Base-by-base conservation (phyloP, 2,329 filamentous ascomycete species). In the Trichophyton verrucosum region DNA sequence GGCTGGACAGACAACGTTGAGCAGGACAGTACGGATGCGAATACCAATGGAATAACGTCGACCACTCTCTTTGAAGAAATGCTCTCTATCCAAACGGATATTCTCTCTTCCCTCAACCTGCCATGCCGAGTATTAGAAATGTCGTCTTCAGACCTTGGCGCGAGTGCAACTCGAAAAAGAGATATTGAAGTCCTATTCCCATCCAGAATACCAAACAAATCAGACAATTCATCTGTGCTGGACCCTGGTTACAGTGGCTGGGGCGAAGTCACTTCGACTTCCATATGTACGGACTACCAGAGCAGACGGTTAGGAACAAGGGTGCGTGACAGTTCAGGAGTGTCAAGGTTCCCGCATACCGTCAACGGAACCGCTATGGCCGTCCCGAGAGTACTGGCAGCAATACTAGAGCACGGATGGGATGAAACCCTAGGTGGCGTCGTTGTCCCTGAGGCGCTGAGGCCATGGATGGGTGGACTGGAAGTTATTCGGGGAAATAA, bases 181-280 rank as follows among this genome's bases (percentile, higher is more conserved):
- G 94, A 99, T 72, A 95, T 99, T 60, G 94, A 99, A 72, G 90
- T 89, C 2, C 91, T 87, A 74, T 97, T 99, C 77, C 94, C 94
- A 0, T 91, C 88, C 46, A 82, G 61, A 17, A 5, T 63, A 57
- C 53, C 61, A 15, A 36, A 8, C 22, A 15, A 22, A 9, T 33
- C 36, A 7, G n/a, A 53, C 7, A 24, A 17, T 8, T 20, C 30
- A 22, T 46, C 36, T 33, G 36, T 40, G 15, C 27, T 40, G 13
- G 20, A 30, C 24, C 58, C 20, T 24, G 47, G 44, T 36, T 46
- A 46, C 22, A 60, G 58, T 15, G 91, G 89, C 33, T 99, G 91
- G 88, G 94, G 94, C 55, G 94, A 99, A 75, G 86, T 99, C 59
- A 95, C 91, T 0, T 92, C 87, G 49, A 86, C 90, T 0, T 95